Evolutionary conservation across 1,284 basidiomycete genomes (phyloP).

Genomic region (Naganishia albida): DNA sequence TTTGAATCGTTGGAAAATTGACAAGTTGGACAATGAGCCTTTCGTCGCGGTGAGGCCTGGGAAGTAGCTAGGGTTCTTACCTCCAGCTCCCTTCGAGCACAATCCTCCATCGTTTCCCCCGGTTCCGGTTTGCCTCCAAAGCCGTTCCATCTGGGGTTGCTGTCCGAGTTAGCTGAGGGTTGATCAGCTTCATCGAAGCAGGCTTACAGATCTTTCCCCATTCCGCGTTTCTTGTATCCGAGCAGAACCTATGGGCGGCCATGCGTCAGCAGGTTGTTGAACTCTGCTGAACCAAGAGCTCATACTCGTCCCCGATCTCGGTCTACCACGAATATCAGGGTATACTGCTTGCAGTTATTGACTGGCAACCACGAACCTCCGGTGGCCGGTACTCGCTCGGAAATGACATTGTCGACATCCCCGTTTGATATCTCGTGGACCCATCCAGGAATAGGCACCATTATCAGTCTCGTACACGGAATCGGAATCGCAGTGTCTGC

Average conservation of each 20-base stretch:
- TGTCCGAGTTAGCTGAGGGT: background rate
- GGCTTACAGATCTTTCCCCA: constrained; percentile 16
- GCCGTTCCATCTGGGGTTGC: constrained; percentile 15
- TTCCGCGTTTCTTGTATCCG: constrained; percentile 22
- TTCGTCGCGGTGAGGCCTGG: background rate
- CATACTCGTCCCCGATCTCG: background rate
- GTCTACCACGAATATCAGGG: constrained; percentile 15
- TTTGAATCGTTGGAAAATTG: background rate
- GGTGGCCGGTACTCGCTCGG: background rate
- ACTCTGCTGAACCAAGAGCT: background rate
- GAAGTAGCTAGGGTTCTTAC: background rate
- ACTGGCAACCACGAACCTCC: constrained; percentile 5
- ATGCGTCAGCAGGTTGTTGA: background rate
- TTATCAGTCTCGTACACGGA: background rate
- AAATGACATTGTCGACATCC: constrained; percentile 3
- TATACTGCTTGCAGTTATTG: background rate
- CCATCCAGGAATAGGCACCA: background rate
- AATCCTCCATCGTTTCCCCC: constrained; percentile 2
- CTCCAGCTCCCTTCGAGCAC: constrained; percentile 14
- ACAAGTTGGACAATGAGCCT: background rate
- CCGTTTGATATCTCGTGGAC: background rate
- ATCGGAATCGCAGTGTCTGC: background rate
- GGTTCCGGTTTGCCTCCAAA: constrained; percentile 19
- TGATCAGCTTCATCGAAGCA: background rate
- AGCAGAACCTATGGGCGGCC: constrained; percentile 1